Conservation (phyloP, 805 yeast species). For the Sugiyamaella boreocaroliniensis region DNA sequence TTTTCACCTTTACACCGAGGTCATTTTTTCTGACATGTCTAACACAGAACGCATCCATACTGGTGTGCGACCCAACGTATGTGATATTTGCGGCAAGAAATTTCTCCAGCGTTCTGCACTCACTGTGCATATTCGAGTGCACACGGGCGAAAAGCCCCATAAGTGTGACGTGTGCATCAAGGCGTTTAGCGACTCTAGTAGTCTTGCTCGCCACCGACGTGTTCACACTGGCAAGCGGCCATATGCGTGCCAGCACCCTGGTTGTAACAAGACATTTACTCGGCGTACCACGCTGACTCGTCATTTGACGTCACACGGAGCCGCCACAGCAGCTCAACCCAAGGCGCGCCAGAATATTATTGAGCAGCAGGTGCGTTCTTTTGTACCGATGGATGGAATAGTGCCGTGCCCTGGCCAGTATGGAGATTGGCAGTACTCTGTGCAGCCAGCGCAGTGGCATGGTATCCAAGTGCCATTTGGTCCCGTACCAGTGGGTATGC, state of each 20-base stretch:
- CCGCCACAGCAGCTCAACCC: neutral
- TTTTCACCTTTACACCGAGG: too few relatives aligned
- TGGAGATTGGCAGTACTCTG: too few relatives aligned
- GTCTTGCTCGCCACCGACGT: constrained; percentile 74
- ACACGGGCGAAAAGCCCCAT: constrained; percentile 76
- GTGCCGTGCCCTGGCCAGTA: too few relatives aligned
- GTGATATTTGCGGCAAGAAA: constrained; percentile 57
- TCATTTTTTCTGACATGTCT: neutral
- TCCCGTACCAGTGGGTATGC: too few relatives aligned
- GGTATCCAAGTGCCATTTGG: too few relatives aligned
- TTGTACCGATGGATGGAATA: too few relatives aligned
- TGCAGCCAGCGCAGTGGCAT: too few relatives aligned
- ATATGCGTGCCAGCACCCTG: constrained; percentile 56
- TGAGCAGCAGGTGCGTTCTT: too few relatives aligned
- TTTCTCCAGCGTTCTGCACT: constrained; percentile 80
- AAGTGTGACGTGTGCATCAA: constrained; percentile 39
- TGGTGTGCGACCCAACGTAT: constrained; percentile 36
- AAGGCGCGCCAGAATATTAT: too few relatives aligned
- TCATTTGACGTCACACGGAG: constrained; percentile 54
- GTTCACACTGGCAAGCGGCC: constrained; percentile 86
- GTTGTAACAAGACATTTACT: constrained; percentile 79
- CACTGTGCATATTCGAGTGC: constrained; percentile 72
- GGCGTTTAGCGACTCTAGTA: constrained; percentile 32
- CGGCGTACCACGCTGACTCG: constrained; percentile 73
- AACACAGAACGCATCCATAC: constrained; percentile 49